Conservation (phyloP, 2,329 filamentous ascomycete species). For the Raffaelea arxii region DNA sequence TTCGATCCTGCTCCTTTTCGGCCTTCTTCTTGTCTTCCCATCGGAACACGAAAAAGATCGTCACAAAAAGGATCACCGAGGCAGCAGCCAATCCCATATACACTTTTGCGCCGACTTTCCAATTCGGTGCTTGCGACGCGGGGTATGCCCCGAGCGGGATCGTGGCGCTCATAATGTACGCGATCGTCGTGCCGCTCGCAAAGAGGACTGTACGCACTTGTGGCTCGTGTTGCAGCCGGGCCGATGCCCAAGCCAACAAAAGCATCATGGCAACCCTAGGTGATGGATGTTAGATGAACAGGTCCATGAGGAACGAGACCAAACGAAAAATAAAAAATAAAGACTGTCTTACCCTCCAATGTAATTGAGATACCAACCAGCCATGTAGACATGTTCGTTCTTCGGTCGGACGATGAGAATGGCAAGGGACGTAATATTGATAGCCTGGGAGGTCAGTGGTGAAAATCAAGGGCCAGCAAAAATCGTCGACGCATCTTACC, state of each 20-base stretch:
- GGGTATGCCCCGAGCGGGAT: constrained; percentile 6
- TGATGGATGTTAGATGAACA: neutral
- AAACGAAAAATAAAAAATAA: neutral
- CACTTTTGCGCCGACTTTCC: constrained; percentile 6
- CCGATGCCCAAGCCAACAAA: constrained; percentile 5
- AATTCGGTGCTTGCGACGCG: constrained; percentile 4
- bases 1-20: neutral
- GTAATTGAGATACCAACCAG: constrained; percentile 8
- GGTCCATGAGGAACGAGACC: neutral
- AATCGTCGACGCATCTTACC: neutral
- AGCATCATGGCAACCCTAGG: constrained; percentile 5
- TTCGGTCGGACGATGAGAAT: constrained; percentile 4
- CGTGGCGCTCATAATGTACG: constrained; percentile 5
- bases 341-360: constrained; percentile 4
- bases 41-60: constrained; percentile 3
- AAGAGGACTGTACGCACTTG: constrained; percentile 7
- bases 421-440: constrained; percentile 6
- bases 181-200: constrained; percentile 6
- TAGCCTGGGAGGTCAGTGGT: neutral
- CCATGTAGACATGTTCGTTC: constrained; percentile 4
- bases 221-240: constrained; percentile 3
- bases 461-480: neutral
- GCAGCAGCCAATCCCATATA: constrained; percentile 5
- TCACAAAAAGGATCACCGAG: neutral
- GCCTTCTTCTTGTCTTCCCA: constrained; percentile 1